Evolutionary conservation across 768 basidiomycete species (phyloP).

Genomic region (Crepidotus variabilis): DNA sequence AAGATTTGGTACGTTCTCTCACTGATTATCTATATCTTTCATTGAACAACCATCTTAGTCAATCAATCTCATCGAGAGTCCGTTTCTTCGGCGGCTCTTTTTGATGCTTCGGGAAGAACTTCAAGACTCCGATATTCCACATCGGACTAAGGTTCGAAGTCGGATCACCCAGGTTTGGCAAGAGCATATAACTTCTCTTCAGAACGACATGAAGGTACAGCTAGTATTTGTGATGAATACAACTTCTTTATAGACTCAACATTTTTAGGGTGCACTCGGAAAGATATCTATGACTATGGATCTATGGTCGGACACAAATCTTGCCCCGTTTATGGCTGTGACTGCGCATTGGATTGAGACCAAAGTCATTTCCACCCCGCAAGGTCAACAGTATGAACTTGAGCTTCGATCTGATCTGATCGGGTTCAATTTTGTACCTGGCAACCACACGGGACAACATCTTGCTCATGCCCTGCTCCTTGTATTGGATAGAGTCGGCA

Average conservation of each 20-base stretch:
- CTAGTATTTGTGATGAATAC: too few species aligned
- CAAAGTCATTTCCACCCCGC: slow-evolving; percentile 9
- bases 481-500: slow-evolving; percentile 24
- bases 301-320: slow-evolving; percentile 32
- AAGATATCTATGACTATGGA: slow-evolving; percentile 33
- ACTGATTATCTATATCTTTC: not conserved
- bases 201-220: slow-evolving; percentile 17
- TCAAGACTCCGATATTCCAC: slow-evolving; percentile 23
- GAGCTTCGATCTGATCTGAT: slow-evolving; percentile 28
- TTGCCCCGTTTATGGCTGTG: slow-evolving; percentile 35
- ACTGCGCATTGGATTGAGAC: slow-evolving; percentile 38
- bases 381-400: slow-evolving; percentile 21
- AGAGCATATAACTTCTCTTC: slow-evolving; percentile 15
- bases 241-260: not conserved
- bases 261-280: slow-evolving; percentile 14
- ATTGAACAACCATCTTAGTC: slow-evolving; percentile 17
- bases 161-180: slow-evolving; percentile 18
- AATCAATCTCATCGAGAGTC: slow-evolving; percentile 28
- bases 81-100: slow-evolving; percentile 25
- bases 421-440: slow-evolving; percentile 31
- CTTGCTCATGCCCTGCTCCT: slow-evolving; percentile 28
- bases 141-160: slow-evolving; percentile 17
- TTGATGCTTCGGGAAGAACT: slow-evolving; percentile 22
- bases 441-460: slow-evolving; percentile 33
- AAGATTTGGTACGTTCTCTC: slow-evolving; percentile 27